These are phyloP conservation scores for Trichoderma arundinaceum DNA, from an alignment of 2,329 filamentous ascomycete species.

Conservation along the genomic window DNA sequence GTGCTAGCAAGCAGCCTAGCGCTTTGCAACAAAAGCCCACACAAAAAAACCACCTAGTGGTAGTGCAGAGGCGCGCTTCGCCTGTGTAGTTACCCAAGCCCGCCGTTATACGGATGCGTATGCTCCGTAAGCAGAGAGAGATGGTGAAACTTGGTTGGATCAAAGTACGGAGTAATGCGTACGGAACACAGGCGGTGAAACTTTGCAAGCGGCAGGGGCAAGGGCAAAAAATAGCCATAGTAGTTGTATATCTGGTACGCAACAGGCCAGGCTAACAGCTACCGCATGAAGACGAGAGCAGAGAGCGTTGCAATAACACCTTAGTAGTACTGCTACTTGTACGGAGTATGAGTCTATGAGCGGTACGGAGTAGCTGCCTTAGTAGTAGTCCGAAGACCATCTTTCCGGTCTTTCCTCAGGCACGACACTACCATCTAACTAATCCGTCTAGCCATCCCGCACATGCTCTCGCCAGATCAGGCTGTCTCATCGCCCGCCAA, in stretches of 20 bases:
- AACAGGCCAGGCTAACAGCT: no score
- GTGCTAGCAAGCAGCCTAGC: not conserved
- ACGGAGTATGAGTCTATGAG: no score
- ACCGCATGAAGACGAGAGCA: no score
- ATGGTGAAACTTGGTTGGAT: conserved; percentile 24
- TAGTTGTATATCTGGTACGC: not conserved
- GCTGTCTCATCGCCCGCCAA: no score
- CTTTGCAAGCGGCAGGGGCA: not conserved
- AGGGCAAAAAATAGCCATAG: not conserved
- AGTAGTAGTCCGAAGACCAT: no score
- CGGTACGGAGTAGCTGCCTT: no score
- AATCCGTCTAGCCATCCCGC: not conserved
- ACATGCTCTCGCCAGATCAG: no score
- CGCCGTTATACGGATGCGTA: not conserved
- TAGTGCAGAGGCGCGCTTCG: not conserved
- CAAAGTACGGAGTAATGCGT: not conserved
- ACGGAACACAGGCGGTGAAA: conserved; percentile 17
- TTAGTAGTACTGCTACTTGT: no score
- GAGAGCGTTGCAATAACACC: no score
- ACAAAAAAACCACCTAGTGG: not conserved
- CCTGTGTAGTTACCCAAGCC: not conserved
- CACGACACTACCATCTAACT: not conserved
- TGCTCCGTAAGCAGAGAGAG: conserved; percentile 11
- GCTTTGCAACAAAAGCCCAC: not conserved
- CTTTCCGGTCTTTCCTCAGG: no score